These are phyloP conservation scores for Pseudogymnoascus sp. DNA, from an alignment of 2,329 filamentous ascomycete species.

Conservation along the genomic window DNA sequence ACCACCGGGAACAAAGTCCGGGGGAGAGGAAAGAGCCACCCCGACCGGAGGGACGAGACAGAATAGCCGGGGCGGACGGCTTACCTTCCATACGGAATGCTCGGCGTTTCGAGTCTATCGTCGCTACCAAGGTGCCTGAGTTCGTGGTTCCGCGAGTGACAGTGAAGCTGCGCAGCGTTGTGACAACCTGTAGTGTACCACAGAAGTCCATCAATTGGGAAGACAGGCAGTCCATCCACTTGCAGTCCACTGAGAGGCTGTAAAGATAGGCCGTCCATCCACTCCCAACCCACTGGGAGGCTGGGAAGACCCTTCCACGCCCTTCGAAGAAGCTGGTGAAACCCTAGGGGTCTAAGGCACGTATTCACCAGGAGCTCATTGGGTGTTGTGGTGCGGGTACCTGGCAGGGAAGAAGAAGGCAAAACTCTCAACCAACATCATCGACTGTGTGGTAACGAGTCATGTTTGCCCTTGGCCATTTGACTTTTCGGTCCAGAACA, in stretches of 20 bases:
- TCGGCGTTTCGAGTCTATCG: not conserved
- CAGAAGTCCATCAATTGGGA: not conserved
- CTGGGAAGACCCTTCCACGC: not conserved
- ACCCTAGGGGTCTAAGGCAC: not conserved
- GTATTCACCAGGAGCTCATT: not conserved
- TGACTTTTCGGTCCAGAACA: not conserved
- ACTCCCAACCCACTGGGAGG: not conserved
- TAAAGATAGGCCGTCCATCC: not conserved
- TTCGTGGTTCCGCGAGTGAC: constrained; percentile 7
- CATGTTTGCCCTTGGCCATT: not conserved
- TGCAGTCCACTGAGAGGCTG: not conserved
- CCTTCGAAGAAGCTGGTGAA: not conserved
- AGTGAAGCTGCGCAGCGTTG: not conserved
- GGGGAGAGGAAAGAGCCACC: not conserved
- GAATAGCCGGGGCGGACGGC: not conserved
- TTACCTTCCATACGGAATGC: not conserved
- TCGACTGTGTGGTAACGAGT: not conserved
- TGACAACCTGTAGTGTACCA: constrained; percentile 1
- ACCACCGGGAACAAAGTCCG: not conserved
- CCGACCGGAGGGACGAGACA: not conserved
- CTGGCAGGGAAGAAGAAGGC: not conserved
- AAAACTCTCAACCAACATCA: not conserved
- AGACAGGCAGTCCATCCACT: not conserved
- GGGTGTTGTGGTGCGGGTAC: constrained; percentile 4
- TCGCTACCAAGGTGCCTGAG: not conserved